phyloP scores from a whole-genome alignment of 139 green algal genomes.

The Zygnema cylindricum region DNA sequence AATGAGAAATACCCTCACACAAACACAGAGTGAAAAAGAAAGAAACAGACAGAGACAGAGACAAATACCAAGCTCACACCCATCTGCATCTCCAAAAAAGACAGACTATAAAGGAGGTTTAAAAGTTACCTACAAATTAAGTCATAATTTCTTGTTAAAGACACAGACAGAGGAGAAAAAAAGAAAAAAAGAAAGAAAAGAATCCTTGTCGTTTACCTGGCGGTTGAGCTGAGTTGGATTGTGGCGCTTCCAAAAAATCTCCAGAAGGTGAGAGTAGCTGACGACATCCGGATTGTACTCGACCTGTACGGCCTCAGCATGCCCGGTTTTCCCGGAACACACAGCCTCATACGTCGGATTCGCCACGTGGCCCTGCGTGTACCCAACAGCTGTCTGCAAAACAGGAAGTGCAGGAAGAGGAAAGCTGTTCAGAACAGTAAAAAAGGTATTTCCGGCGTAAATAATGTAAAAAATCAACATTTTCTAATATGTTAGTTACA shows the following conservation, averaged over 20 bases:
- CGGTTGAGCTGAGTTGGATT: conserved; percentile 81
- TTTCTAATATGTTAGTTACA: too few species aligned
- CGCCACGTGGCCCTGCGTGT: conserved; percentile 47
- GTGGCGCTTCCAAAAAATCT: conserved; percentile 77
- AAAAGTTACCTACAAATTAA: conserved; percentile 15
- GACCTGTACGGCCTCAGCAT: conserved; percentile 85
- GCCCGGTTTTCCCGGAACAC: conserved; percentile 73
- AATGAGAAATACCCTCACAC: conserved; percentile 37
- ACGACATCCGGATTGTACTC: conserved; percentile 73
- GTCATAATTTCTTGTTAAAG: not conserved
- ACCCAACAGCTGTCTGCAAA: conserved; percentile 69
- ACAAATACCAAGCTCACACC: conserved; percentile 2
- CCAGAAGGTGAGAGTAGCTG: conserved; percentile 74
- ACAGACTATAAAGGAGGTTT: conserved; percentile 4
- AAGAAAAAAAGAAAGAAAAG: conserved; percentile 17
- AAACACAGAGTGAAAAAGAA: conserved; percentile 36
- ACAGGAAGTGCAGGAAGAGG: not conserved
- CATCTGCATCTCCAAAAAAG: not conserved
- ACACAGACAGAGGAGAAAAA: not conserved
- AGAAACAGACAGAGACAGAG: conserved; percentile 34
- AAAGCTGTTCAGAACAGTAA: too few species aligned
- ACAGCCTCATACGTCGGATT: conserved; percentile 64
- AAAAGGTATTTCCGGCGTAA: too few species aligned
- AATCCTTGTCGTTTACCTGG: conserved; percentile 51
- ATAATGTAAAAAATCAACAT: too few species aligned